Conservation (phyloP, 2,329 filamentous ascomycete species). For the Colletotrichum kahawae region DNA sequence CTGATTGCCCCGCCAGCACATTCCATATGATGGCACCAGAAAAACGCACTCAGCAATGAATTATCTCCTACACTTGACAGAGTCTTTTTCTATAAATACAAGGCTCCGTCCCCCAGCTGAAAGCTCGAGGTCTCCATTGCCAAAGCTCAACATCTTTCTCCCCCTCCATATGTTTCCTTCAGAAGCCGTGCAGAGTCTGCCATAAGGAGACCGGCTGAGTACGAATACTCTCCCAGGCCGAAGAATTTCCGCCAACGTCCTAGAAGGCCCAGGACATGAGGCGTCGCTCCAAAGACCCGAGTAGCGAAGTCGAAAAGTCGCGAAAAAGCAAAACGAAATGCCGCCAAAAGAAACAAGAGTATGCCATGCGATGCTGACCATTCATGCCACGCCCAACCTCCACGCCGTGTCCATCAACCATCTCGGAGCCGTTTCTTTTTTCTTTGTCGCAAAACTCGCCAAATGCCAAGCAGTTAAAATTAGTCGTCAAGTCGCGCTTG, state of each 20-base stretch:
- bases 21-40: neutral
- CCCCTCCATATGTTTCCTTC: neutral
- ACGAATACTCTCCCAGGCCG: neutral
- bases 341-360: conserved; percentile 7
- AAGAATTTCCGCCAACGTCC: neutral
- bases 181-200: neutral
- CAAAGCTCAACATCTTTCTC: neutral
- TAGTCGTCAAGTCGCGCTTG: conserved; percentile 19
- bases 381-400: conserved; percentile 15
- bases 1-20: neutral
- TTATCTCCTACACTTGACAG: conserved; percentile 10
- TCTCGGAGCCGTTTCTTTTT: conserved; percentile 12
- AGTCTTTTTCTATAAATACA: conserved; percentile 16
- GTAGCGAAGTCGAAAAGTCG: neutral
- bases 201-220: neutral
- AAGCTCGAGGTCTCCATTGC: neutral
- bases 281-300: neutral
- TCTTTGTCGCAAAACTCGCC: conserved; percentile 4
- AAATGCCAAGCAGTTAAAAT: conserved; percentile 15
- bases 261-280: neutral
- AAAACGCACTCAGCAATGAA: neutral
- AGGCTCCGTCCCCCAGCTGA: neutral
- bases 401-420: conserved; percentile 10
- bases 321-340: neutral
- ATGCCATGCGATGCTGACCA: conserved; percentile 21